Base-by-base conservation (phyloP, 495 filamentous ascomycete species). In the Penicillium lividum region DNA sequence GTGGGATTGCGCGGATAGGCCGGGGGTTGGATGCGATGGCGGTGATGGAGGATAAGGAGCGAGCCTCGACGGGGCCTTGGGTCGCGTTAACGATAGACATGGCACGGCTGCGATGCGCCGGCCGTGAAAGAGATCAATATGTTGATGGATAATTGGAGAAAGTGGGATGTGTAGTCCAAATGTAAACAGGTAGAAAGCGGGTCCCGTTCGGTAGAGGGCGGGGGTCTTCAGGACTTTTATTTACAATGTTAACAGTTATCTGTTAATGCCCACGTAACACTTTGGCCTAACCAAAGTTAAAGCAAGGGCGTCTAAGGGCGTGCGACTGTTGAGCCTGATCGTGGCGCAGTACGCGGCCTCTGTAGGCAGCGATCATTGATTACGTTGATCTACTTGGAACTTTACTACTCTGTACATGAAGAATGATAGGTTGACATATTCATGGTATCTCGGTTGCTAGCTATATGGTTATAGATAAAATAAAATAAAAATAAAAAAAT, bases 11-110 rank as follows among this genome's bases (percentile, higher is more conserved):
- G 82, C 47, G 91, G 89, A 69, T 94, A 92, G 53, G 83, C 79
- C 33, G 93, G 93, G 42, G 93, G 68, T 94, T 91, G 43, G 90
- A 84, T 47, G 94, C 93, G 58, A 97, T 79, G 25, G 83, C 78
- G 47, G 90, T 93, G 58, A 98, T 75, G 38, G 84, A 75, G 49
- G 92, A 89, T 16, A 98, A 76, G 27, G 93, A 97, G 58, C 84
- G 84, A 54, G 93, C 93, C 74, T 95, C 89, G 34, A 92, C 77
- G 44, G 83, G 76, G 13, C 73, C 69, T 47, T 73, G 69, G 65
- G 78, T 38, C 33, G 53, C 46, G 48, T 42, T 53, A 46, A 58
- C 40, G 11, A 53, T 62, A 51, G 65, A 60, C 67, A 68, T 66
- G 50, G 54, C 62, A 43, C 56, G 67, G 62, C 63, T 60, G 57